These are phyloP conservation scores for Helianthus annuus DNA, from an alignment of 129 eudicot species.

Conservation along the genomic window HanXRQr2.0-SUNRISE NC_035443.2:44077245-44077744, in stretches of 20 bases:
- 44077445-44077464: conserved; percentile 24
- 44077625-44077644: conserved; percentile 23
- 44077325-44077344: background rate
- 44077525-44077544: conserved; percentile 35
- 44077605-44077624: conserved; percentile 35
- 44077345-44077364: too few relatives aligned
- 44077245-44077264: too few relatives aligned
- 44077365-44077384: too few relatives aligned
- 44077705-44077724: background rate
- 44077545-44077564: conserved; percentile 34
- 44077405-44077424: conserved; percentile 4
- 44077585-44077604: conserved; percentile 24
- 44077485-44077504: conserved; percentile 40
- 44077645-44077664: background rate
- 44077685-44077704: background rate
- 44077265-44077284: too few relatives aligned
- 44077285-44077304: background rate
- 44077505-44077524: conserved; percentile 46
- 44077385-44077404: background rate
- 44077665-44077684: background rate
- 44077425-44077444: conserved; percentile 2
- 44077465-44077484: background rate
- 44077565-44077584: conserved; percentile 30
- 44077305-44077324: background rate
- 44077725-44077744: background rate